Conservation (phyloP, 768 basidiomycete species). For the Tylopilus subfusipes region DNA sequence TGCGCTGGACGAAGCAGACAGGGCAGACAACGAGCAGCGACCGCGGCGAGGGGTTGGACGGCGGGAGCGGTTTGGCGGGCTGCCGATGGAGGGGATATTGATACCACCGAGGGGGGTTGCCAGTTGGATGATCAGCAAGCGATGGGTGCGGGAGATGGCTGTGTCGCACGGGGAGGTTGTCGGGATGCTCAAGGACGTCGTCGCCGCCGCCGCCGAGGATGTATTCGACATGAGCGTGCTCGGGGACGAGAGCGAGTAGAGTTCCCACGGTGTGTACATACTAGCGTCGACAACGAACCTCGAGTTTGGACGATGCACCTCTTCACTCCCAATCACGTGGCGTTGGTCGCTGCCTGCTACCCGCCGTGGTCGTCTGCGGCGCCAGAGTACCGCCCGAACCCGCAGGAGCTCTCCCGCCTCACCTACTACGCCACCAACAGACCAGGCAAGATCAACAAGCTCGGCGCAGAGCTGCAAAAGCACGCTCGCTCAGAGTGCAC, state of each 20-base stretch:
- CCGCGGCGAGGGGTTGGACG: conserved; percentile 59
- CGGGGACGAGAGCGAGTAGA: conserved; percentile 52
- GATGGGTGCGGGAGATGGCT: conserved; percentile 50
- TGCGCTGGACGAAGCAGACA: conserved; percentile 57
- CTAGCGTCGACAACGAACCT: too few relatives aligned
- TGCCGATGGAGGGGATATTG: conserved; percentile 50
- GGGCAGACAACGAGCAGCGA: conserved; percentile 39
- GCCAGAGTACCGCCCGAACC: conserved; percentile 75
- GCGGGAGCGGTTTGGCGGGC: conserved; percentile 51
- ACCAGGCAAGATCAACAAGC: conserved; percentile 75
- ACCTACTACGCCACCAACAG: conserved; percentile 86
- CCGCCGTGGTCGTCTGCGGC: conserved; percentile 75
- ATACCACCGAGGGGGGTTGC: conserved; percentile 64
- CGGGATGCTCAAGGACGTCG: conserved; percentile 39
- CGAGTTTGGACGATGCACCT: conserved; percentile 44
- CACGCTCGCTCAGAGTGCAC: conserved; percentile 57
- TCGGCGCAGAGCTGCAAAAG: conserved; percentile 76
- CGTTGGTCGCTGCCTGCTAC: conserved; percentile 82
- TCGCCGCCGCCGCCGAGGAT: conserved; percentile 42
- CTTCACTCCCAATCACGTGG: conserved; percentile 81
- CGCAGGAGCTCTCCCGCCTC: conserved; percentile 79
- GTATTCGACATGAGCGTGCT: conserved; percentile 46
- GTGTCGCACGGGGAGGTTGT: conserved; percentile 46
- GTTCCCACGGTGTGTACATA: conserved; percentile 16
- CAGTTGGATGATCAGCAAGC: conserved; percentile 73